Conservation (phyloP, 148 eudicot species). For the Rhododendron williamsianum region DNA sequence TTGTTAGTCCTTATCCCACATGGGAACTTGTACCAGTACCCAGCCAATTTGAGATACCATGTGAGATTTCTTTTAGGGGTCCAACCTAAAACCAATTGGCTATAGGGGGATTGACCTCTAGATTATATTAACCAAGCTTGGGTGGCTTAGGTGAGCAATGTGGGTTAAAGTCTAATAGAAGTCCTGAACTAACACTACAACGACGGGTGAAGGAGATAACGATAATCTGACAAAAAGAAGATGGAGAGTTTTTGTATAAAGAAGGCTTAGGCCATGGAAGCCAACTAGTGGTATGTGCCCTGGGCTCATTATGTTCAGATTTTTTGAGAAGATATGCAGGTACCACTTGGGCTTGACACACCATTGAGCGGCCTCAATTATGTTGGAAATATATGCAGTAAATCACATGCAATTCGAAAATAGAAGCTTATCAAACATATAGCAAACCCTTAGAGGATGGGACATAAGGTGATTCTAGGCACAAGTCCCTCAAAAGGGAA, state of each 20-base stretch:
- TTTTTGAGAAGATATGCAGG: background rate
- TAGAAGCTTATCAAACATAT: background rate
- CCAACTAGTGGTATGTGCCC: background rate
- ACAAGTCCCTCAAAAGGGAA: background rate
- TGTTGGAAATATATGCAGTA: background rate
- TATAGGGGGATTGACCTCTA: background rate
- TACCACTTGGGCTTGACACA: background rate
- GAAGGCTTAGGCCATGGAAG: background rate
- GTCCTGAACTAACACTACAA: background rate
- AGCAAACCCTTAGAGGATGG: background rate
- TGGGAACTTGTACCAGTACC: background rate
- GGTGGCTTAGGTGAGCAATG: background rate
- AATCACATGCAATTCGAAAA: background rate
- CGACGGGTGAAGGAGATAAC: background rate
- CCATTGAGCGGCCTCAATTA: background rate
- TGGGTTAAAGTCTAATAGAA: background rate
- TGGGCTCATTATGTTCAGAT: background rate
- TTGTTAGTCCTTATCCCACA: background rate
- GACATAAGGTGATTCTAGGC: background rate
- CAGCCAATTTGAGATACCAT: background rate
- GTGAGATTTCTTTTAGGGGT: background rate
- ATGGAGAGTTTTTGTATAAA: background rate
- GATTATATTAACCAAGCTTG: background rate
- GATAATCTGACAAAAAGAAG: background rate
- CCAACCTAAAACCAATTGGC: background rate